These are phyloP conservation scores for Aureobasidium namibiae DNA, from an alignment of 2,329 filamentous ascomycete genomes.

Conservation along the genomic window DNA sequence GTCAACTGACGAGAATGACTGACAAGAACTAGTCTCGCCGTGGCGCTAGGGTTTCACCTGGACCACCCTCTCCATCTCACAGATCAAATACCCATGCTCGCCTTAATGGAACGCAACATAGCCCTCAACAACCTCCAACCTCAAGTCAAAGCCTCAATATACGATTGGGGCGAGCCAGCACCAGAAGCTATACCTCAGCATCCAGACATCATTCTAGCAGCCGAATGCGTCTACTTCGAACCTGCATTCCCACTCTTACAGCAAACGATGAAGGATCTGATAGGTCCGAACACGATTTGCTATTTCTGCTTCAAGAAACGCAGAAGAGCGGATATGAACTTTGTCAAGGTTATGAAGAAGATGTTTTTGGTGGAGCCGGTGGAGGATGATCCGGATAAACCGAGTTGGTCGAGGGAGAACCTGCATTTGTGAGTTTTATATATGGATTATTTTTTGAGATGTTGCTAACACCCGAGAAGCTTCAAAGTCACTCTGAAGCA, in stretches of 20 bases:
- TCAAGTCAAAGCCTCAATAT: conserved; percentile 57
- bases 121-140: conserved; percentile 63
- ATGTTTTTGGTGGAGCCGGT: conserved; percentile 40
- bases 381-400: conserved; percentile 40
- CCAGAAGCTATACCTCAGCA: conserved; percentile 39
- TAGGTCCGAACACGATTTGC: conserved; percentile 58
- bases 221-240: conserved; percentile 96
- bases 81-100: conserved; percentile 78
- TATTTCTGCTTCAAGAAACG: conserved; percentile 95
- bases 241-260: conserved; percentile 85
- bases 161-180: conserved; percentile 63
- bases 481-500: conserved; percentile 8
- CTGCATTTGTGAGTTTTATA: conserved; percentile 38
- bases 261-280: conserved; percentile 64
- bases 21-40: conserved; percentile 38
- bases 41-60: conserved; percentile 49
- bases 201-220: conserved; percentile 80
- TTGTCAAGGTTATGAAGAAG: conserved; percentile 44
- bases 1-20: background rate
- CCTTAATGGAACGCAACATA: conserved; percentile 81
- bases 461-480: background rate
- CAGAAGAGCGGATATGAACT: conserved; percentile 56
- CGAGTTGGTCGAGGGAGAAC: conserved; percentile 38
- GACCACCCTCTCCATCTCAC: conserved; percentile 64
- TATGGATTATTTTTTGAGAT: no score